Conservation (phyloP, 1,284 basidiomycete genomes). For the Sanghuangporus weigelae region DNA sequence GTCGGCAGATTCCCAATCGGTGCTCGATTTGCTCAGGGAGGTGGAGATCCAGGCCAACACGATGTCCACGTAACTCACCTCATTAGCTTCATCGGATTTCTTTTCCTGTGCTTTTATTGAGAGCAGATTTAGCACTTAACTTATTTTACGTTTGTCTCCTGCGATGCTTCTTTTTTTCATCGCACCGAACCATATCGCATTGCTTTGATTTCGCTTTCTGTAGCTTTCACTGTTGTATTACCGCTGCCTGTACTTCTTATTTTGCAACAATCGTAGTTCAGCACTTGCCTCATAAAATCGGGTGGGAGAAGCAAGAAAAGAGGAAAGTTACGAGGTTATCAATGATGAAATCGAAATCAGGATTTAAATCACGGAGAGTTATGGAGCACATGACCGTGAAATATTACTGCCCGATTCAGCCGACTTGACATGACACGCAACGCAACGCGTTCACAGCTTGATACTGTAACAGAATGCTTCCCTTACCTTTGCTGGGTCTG, state of each 20-base stretch:
- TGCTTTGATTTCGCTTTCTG: not conserved
- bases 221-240: not conserved
- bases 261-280: not conserved
- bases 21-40: too few relatives aligned
- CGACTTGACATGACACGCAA: not conserved
- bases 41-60: too few relatives aligned
- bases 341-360: not conserved
- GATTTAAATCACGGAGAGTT: not conserved
- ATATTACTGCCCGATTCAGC: not conserved
- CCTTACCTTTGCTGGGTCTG: slow-evolving; percentile 9
- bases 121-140: too few relatives aligned
- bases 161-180: too few relatives aligned
- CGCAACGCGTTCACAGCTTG: not conserved
- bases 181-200: not conserved
- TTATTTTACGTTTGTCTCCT: too few relatives aligned
- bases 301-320: too few relatives aligned
- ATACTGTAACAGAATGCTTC: not conserved
- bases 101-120: too few relatives aligned
- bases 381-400: not conserved
- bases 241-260: not conserved
- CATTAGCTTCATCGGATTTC: too few relatives aligned
- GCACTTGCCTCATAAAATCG: too few relatives aligned
- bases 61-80: too few relatives aligned
- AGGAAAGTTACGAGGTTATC: not conserved
- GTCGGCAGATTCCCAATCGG: too few relatives aligned